phyloP scores from a whole-genome alignment of 441 rosid genomes.

The Populus hybrid region DNA sequence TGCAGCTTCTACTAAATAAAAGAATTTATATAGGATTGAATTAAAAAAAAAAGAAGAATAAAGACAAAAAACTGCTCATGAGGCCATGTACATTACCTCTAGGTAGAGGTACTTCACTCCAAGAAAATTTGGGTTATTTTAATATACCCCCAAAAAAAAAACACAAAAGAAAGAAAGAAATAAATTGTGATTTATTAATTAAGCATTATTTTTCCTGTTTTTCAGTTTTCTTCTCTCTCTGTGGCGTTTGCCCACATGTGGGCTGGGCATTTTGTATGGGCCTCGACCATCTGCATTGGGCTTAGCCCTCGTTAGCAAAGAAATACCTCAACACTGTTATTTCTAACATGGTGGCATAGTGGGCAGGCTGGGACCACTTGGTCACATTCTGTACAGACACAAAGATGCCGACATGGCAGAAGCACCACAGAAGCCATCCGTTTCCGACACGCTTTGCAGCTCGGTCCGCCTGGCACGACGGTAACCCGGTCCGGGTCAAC shows the following conservation, averaged over 20 bases:
- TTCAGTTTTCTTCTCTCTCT: background rate
- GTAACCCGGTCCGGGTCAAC: conserved; percentile 62
- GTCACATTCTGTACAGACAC: conserved; percentile 74
- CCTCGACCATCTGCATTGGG: conserved; percentile 12
- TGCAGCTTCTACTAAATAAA: conserved; percentile 25
- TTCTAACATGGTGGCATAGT: conserved; percentile 51
- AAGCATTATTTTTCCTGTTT: conserved; percentile 3
- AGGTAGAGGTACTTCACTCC: conserved; percentile 18
- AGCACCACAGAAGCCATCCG: conserved; percentile 65
- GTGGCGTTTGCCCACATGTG: background rate
- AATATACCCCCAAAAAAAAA: conserved; percentile 2
- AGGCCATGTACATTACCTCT: conserved; percentile 17
- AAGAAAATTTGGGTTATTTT: conserved; percentile 18
- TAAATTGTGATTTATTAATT: conserved; percentile 15
- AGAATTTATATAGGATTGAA: conserved; percentile 43
- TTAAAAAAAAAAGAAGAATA: conserved; percentile 12
- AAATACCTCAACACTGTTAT: conserved; percentile 71
- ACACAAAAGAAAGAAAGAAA: conserved; percentile 3
- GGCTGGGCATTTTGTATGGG: conserved; percentile 16
- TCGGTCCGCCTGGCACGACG: conserved; percentile 35
- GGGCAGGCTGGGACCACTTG: conserved; percentile 68
- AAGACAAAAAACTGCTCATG: background rate
- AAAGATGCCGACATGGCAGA: conserved; percentile 88
- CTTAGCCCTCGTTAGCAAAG: conserved; percentile 34
- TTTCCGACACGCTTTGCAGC: conserved; percentile 54